Evolutionary conservation across 768 basidiomycete species (phyloP).

Genomic region (Boletus huronensis): DNA sequence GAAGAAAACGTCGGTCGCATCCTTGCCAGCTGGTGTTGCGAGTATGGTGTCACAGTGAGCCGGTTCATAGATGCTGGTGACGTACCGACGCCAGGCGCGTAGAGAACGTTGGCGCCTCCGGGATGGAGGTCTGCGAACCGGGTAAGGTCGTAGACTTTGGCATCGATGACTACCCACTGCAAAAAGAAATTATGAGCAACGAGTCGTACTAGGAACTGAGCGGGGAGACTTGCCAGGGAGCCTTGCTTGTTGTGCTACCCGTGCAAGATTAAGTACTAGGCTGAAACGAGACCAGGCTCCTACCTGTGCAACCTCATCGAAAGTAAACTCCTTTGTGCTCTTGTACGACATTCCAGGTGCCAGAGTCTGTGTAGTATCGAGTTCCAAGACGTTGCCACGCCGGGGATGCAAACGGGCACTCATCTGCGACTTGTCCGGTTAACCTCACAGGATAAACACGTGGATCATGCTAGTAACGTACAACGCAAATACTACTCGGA

Average conservation of each 20-base stretch:
- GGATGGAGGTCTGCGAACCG: constrained; percentile 84
- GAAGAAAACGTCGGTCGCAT: constrained; percentile 79
- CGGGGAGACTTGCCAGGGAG: constrained; percentile 55
- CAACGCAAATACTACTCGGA: background rate
- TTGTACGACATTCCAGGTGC: constrained; percentile 19
- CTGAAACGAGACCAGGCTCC: constrained; percentile 16
- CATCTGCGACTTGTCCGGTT: no score
- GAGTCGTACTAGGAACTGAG: background rate
- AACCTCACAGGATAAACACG: background rate
- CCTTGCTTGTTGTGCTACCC: constrained; percentile 82
- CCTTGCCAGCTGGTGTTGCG: constrained; percentile 52
- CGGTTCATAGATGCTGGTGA: background rate
- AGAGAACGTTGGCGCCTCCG: constrained; percentile 73
- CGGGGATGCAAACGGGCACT: background rate
- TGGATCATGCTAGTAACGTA: no score
- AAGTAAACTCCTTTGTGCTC: constrained; percentile 36
- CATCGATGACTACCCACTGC: constrained; percentile 80
- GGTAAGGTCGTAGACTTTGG: constrained; percentile 78
- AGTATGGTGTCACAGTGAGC: background rate
- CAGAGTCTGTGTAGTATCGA: background rate
- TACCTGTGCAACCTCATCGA: constrained; percentile 69
- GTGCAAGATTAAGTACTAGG: background rate
- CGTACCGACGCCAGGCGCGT: constrained; percentile 63
- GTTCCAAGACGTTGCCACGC: no score
- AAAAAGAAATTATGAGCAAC: background rate